phyloP scores from a whole-genome alignment of 306 rosid species.

The Arachis stenosperma region DNA sequence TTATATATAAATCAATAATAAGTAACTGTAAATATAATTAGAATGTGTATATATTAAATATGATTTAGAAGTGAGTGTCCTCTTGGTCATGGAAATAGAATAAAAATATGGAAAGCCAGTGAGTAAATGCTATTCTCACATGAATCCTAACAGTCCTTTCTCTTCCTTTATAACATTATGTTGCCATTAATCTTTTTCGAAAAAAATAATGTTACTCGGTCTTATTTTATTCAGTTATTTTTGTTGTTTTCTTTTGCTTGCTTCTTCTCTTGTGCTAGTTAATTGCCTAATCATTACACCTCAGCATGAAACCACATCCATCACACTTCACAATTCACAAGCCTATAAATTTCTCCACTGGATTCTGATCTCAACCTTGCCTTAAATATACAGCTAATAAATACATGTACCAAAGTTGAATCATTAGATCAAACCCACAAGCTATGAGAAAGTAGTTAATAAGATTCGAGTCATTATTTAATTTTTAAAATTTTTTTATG shows the following conservation, averaged over 20 bases:
- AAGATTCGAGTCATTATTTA: constrained; percentile 12
- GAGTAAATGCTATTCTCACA: constrained; percentile 66
- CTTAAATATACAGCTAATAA: constrained; percentile 37
- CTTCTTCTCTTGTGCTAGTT: constrained; percentile 53
- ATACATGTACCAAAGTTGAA: constrained; percentile 6
- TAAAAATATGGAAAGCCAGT: constrained; percentile 56
- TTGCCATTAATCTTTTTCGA: constrained; percentile 19
- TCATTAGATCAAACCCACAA: constrained; percentile 13
- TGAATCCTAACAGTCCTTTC: constrained; percentile 71
- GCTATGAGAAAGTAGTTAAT: not conserved
- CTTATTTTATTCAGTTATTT: constrained; percentile 26
- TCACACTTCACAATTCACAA: constrained; percentile 45
- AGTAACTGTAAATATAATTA: too few species aligned
- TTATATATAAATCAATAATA: too few species aligned
- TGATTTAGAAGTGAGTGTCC: constrained; percentile 1
- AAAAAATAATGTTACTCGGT: constrained; percentile 22
- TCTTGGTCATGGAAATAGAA: constrained; percentile 53
- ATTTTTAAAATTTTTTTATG: constrained; percentile 4
- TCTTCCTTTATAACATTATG: constrained; percentile 42
- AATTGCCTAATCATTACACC: constrained; percentile 61
- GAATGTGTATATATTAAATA: too few species aligned
- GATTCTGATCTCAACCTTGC: constrained; percentile 28
- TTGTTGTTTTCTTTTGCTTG: constrained; percentile 55
- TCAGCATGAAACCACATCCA: constrained; percentile 48
- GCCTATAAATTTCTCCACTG: constrained; percentile 36